A percentile compares a stretch with the other conserved stretches of the same genome.
Conservation (phyloP, 139 green algal genomes). For the Chlamydomonas sphaeroides region DNA sequence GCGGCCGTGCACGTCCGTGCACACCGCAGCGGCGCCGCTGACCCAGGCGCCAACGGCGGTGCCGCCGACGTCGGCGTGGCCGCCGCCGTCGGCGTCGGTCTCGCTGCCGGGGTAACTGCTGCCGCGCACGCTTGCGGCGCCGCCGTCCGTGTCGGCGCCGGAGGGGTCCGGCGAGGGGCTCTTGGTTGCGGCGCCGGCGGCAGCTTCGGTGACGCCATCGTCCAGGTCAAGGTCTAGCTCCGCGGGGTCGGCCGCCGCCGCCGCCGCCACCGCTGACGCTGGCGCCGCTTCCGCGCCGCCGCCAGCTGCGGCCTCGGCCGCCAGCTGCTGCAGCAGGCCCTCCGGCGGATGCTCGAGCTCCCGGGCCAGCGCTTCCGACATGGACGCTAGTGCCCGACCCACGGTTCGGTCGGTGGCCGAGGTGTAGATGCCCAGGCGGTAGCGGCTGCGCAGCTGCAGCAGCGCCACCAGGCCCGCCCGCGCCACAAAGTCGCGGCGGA, state of each 20-base stretch:
- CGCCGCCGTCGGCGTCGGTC: no score
- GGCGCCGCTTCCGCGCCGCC: background rate
- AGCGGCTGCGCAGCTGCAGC: slow-evolving; percentile 31
- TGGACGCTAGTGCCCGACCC: slow-evolving; percentile 13
- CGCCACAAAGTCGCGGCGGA: background rate
- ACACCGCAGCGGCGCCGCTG: no score
- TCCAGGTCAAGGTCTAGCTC: background rate
- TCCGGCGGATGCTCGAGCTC: background rate
- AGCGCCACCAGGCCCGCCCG: slow-evolving; percentile 22
- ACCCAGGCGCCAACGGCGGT: no score
- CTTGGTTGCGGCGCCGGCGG: no score
- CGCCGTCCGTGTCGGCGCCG: no score
- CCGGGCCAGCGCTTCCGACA: background rate
- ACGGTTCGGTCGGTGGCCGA: slow-evolving; percentile 51
- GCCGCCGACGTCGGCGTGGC: no score
- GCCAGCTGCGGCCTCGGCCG: background rate
- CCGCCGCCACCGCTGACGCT: background rate
- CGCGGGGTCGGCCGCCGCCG: background rate
- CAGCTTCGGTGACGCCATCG: no score
- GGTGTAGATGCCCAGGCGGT: slow-evolving; percentile 63
- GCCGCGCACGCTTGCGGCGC: no score
- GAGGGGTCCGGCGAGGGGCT: no score
- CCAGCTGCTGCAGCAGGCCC: background rate
- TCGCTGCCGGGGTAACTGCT: no score
- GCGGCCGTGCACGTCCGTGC: no score